These are phyloP conservation scores for Aspergillus latus DNA, from an alignment of 2,329 filamentous ascomycete species.

Conservation along the genomic window DNA sequence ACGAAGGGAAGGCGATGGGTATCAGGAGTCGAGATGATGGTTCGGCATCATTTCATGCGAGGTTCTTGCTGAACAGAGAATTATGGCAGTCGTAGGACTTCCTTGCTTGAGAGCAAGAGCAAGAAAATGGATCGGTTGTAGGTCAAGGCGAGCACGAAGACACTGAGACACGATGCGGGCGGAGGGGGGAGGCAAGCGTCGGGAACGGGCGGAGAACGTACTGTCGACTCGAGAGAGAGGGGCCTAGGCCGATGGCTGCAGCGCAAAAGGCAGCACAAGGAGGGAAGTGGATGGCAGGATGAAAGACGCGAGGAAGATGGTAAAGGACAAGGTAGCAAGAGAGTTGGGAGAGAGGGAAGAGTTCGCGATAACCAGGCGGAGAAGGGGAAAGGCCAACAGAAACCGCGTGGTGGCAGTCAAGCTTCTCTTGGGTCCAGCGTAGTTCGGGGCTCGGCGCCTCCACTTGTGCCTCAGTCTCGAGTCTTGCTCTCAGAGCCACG, in stretches of 20 bases:
- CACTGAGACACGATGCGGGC: not conserved
- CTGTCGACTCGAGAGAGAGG: slow-evolving; percentile 69
- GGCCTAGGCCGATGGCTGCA: slow-evolving; percentile 67
- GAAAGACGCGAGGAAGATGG: slow-evolving; percentile 37
- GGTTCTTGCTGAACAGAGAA: not conserved
- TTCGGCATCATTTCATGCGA: slow-evolving; percentile 23
- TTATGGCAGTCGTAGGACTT: slow-evolving; percentile 1
- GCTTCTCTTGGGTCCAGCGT: slow-evolving; percentile 32
- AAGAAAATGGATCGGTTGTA: not conserved
- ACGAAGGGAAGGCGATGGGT: slow-evolving; percentile 9
- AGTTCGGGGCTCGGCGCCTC: slow-evolving; percentile 24
- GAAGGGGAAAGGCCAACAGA: slow-evolving; percentile 22
- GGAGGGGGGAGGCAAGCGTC: not conserved
- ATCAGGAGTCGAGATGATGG: slow-evolving; percentile 19
- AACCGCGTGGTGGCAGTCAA: slow-evolving; percentile 33
- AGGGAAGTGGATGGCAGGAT: not conserved
- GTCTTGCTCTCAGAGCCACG: not conserved
- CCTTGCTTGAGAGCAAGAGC: not conserved
- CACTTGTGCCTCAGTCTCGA: slow-evolving; percentile 6
- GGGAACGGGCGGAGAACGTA: slow-evolving; percentile 7
- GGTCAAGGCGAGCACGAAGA: not conserved
- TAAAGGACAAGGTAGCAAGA: slow-evolving; percentile 67
- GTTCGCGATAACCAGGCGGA: slow-evolving; percentile 32
- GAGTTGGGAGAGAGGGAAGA: slow-evolving; percentile 17
- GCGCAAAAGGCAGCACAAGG: slow-evolving; percentile 19